These are phyloP conservation scores for Hyaloperonospora brassicae DNA, from an alignment of 352 stramenopile genomes.

Conservation along the genomic window DNA sequence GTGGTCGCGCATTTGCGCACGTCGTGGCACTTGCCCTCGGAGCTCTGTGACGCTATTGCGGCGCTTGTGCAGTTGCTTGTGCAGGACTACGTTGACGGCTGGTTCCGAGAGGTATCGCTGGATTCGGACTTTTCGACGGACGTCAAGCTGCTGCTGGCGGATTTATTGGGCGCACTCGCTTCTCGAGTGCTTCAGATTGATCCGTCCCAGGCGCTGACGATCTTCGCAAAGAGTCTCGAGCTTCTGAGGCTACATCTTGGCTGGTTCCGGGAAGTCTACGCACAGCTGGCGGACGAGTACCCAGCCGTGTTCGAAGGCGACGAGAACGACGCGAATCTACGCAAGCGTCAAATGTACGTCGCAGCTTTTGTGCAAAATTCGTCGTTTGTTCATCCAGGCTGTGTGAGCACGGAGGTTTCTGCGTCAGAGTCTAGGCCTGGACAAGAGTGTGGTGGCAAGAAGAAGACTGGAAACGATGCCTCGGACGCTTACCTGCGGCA, in stretches of 20 bases:
- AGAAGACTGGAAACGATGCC: slow-evolving; percentile 25
- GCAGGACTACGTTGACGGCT: slow-evolving; percentile 57
- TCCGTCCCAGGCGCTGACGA: slow-evolving; percentile 51
- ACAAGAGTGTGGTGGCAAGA: slow-evolving; percentile 13
- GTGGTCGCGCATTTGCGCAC: slow-evolving; percentile 55
- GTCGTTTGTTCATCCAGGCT: slow-evolving; percentile 63
- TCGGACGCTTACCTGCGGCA: slow-evolving; percentile 62
- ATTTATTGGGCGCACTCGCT: slow-evolving; percentile 47
- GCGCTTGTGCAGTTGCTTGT: slow-evolving; percentile 38
- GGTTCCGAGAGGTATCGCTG: slow-evolving; percentile 55
- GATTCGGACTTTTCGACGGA: slow-evolving; percentile 66
- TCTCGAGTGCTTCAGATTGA: slow-evolving; percentile 63
- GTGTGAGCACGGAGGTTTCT: slow-evolving; percentile 17
- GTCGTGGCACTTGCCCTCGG: slow-evolving; percentile 39
- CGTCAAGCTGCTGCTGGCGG: slow-evolving; percentile 53
- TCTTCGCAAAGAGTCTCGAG: slow-evolving; percentile 54
- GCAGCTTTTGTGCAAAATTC: slow-evolving; percentile 47
- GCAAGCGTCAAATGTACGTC: slow-evolving; percentile 50
- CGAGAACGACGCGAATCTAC: slow-evolving; percentile 42
- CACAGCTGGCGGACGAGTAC: slow-evolving; percentile 50
- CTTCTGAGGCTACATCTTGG: slow-evolving; percentile 61
- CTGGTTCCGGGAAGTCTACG: slow-evolving; percentile 75
- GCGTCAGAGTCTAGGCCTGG: slow-evolving; percentile 1
- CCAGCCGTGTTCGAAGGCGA: slow-evolving; percentile 51
- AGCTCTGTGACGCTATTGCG: slow-evolving; percentile 60